Evolutionary conservation across 2,329 filamentous ascomycete genomes (phyloP).

Genomic region (Alternaria incomplexa): DNA sequence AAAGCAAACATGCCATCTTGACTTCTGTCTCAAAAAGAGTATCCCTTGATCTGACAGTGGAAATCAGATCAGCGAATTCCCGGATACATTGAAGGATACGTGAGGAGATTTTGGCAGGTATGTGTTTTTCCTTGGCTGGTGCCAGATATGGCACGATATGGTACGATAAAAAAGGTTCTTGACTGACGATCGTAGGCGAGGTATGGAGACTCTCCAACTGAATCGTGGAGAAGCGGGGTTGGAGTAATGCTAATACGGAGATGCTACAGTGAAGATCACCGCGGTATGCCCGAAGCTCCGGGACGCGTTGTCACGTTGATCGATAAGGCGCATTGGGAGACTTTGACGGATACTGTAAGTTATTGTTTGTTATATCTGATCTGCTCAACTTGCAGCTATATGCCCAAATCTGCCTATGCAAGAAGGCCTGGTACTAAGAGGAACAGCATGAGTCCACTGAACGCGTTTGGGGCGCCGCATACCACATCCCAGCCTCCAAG

Average conservation of each 20-base stretch:
- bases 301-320: slow-evolving; percentile 95
- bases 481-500: slow-evolving; percentile 75
- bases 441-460: slow-evolving; percentile 57
- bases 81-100: slow-evolving; percentile 91
- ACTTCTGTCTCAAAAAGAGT: not conserved
- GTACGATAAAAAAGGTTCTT: not conserved
- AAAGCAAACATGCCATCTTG: not conserved
- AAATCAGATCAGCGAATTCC: slow-evolving; percentile 77
- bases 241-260: slow-evolving; percentile 7
- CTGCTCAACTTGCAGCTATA: slow-evolving; percentile 31
- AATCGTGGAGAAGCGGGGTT: not conserved
- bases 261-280: slow-evolving; percentile 79
- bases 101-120: slow-evolving; percentile 98
- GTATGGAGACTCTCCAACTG: slow-evolving; percentile 22
- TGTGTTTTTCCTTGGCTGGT: slow-evolving; percentile 37
- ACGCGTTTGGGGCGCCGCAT: slow-evolving; percentile 88
- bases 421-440: not conserved
- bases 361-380: slow-evolving; percentile 11
- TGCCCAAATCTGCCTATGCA: too few species aligned
- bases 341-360: slow-evolving; percentile 67
- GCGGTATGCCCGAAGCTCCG: slow-evolving; percentile 85
- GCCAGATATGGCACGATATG: not conserved
- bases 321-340: slow-evolving; percentile 81
- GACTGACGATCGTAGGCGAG: slow-evolving; percentile 35
- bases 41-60: slow-evolving; percentile 59